Evolutionary conservation across 2,329 filamentous ascomycete species (phyloP).

Genomic region (Xylaria sp.): DNA sequence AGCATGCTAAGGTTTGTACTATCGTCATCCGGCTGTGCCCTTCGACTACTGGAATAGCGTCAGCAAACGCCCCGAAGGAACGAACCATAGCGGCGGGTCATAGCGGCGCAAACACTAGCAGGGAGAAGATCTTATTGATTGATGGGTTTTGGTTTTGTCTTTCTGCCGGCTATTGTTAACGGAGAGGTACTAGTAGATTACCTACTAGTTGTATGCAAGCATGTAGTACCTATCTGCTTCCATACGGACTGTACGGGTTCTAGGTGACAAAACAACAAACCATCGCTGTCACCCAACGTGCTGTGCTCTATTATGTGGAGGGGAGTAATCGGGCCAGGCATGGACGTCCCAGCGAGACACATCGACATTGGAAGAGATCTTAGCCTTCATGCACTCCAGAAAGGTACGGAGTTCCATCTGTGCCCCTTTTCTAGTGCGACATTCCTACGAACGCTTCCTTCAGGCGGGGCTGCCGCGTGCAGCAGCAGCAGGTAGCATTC

Average conservation of each 20-base stretch:
- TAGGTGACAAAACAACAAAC: too few relatives aligned
- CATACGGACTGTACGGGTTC: too few relatives aligned
- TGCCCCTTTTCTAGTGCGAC: not conserved
- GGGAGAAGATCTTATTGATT: too few relatives aligned
- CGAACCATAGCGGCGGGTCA: slow-evolving; percentile 22
- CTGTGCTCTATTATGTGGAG: not conserved
- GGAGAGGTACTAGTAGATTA: too few relatives aligned
- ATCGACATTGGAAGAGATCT: not conserved
- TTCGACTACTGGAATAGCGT: not conserved
- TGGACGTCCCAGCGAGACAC: not conserved
- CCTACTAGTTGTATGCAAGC: too few relatives aligned
- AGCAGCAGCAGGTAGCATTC: too few relatives aligned
- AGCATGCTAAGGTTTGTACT: not conserved
- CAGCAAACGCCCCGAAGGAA: slow-evolving; percentile 5
- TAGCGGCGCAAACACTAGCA: slow-evolving; percentile 18
- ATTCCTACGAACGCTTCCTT: not conserved
- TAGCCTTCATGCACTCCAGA: not conserved
- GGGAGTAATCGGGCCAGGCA: too few relatives aligned
- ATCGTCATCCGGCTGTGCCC: not conserved
- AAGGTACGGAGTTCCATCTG: not conserved
- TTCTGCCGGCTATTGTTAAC: too few relatives aligned
- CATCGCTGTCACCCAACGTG: too few relatives aligned
- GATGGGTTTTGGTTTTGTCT: too few relatives aligned
- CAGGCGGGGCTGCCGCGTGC: not conserved
- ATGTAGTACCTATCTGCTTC: too few relatives aligned